Conservation (phyloP, 345 rosid genomes). For the Corchorus capsularis region DNA sequence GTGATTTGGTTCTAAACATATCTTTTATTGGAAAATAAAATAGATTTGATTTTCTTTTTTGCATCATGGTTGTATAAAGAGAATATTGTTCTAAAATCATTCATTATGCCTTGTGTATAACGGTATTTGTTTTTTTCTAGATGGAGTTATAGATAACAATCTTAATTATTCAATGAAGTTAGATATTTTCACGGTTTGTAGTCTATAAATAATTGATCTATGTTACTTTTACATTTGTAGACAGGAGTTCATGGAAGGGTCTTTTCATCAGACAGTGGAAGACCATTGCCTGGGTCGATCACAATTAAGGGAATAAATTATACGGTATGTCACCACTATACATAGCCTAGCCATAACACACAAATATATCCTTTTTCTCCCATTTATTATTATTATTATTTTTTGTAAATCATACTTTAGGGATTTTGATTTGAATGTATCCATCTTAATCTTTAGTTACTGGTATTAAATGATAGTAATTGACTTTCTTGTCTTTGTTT, state of each 20-base stretch:
- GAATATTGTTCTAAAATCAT: constrained; percentile 8
- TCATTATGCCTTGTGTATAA: not conserved
- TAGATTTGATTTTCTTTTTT: constrained; percentile 12
- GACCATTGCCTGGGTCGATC: constrained; percentile 72
- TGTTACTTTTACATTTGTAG: constrained; percentile 36
- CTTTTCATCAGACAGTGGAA: constrained; percentile 74
- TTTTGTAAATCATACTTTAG: not conserved
- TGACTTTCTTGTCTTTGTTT: not conserved
- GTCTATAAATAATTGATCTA: constrained; percentile 15
- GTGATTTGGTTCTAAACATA: not conserved
- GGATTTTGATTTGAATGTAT: constrained; percentile 13
- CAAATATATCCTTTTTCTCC: not conserved
- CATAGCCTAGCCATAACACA: constrained; percentile 7
- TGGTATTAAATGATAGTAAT: not conserved
- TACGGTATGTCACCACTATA: constrained; percentile 43
- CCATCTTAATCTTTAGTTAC: not conserved
- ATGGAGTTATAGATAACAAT: not conserved
- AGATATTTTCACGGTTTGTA: not conserved
- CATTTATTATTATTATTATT: not conserved
- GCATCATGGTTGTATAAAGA: not conserved
- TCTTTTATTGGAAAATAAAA: not conserved
- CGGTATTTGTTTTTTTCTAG: not conserved
- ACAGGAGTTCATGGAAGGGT: constrained; percentile 93
- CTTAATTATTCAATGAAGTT: not conserved
- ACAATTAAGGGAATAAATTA: constrained; percentile 72